A percentile compares a stretch with the other conserved stretches of the same genome.
Evolutionary conservation across 2,329 filamentous ascomycete species (phyloP).

Genomic region (Plenodomus biglobosus): DNA sequence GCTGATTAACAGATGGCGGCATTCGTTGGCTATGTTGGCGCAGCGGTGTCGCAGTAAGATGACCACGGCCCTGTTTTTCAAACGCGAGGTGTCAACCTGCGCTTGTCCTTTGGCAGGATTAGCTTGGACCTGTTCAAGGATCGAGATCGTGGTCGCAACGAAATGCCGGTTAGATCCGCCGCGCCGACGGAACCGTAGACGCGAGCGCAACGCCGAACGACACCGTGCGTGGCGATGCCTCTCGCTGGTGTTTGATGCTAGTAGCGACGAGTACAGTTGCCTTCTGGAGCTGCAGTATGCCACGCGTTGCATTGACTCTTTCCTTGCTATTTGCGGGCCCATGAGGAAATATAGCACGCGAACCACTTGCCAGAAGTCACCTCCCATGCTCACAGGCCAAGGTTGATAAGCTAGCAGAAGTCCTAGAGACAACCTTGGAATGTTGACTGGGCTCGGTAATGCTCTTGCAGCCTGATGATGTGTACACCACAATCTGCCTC

Average conservation of each 20-base stretch:
- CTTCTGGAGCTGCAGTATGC: too few species aligned
- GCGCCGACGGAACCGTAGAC: background rate
- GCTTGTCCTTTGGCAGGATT: background rate
- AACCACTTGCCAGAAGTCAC: too few species aligned
- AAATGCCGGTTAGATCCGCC: background rate
- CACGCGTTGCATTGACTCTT: too few species aligned
- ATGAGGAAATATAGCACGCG: too few species aligned
- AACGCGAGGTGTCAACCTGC: background rate
- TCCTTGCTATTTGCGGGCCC: too few species aligned
- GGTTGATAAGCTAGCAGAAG: too few species aligned
- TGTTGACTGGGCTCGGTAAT: too few species aligned
- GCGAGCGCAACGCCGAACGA: background rate
- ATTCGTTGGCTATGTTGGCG: background rate
- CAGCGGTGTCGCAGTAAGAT: background rate
- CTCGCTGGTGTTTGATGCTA: background rate
- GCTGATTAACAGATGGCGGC: background rate
- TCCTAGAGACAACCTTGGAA: too few species aligned
- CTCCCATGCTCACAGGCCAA: too few species aligned
- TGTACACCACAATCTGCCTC: too few species aligned
- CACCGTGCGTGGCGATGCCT: background rate
- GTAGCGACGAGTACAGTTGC: too few species aligned
- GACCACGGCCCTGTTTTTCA: background rate
- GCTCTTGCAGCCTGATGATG: too few species aligned
- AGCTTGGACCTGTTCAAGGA: background rate
- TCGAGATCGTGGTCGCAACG: background rate